Percentiles rank a stretch among this genome's conserved stretches.
phyloP scores from a whole-genome alignment of 257 asterid genomes.

The Euphrasia confusa region DNA sequence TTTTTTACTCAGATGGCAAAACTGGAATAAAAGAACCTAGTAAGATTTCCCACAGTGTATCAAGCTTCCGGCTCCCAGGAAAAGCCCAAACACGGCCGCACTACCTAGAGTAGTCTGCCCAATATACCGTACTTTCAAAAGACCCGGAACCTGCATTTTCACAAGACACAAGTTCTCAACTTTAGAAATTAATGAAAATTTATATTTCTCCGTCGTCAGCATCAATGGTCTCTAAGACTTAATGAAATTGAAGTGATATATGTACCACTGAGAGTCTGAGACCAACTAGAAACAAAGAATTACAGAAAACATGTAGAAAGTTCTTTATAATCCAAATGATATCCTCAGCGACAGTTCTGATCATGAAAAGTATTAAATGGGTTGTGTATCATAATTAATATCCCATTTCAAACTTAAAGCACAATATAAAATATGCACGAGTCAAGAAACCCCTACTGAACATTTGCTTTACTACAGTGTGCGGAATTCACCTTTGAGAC shows the following conservation, averaged over 20 bases:
- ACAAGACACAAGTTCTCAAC: neutral
- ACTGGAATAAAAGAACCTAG: conserved; percentile 23
- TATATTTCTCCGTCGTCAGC: neutral
- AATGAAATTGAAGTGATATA: too few relatives aligned
- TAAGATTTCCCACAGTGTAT: conserved; percentile 83
- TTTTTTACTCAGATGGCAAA: conserved; percentile 16
- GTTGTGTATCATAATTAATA: neutral
- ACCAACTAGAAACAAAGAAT: neutral
- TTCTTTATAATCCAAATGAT: neutral
- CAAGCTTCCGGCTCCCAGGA: conserved; percentile 90
- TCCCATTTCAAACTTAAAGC: neutral
- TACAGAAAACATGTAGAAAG: neutral
- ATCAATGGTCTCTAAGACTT: neutral
- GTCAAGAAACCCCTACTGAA: neutral
- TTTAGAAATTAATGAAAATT: neutral
- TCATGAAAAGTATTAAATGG: neutral
- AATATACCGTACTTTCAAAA: conserved; percentile 66
- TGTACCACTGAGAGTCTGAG: neutral
- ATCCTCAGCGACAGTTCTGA: neutral
- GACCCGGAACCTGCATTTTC: conserved; percentile 71
- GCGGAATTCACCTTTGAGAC: neutral
- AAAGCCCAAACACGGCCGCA: conserved; percentile 85
- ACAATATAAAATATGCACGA: neutral
- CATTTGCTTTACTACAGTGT: neutral
- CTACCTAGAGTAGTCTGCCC: conserved; percentile 82